phyloP scores from a whole-genome alignment of 148 eudicot genomes.

The Simmondsia chinensis region DNA sequence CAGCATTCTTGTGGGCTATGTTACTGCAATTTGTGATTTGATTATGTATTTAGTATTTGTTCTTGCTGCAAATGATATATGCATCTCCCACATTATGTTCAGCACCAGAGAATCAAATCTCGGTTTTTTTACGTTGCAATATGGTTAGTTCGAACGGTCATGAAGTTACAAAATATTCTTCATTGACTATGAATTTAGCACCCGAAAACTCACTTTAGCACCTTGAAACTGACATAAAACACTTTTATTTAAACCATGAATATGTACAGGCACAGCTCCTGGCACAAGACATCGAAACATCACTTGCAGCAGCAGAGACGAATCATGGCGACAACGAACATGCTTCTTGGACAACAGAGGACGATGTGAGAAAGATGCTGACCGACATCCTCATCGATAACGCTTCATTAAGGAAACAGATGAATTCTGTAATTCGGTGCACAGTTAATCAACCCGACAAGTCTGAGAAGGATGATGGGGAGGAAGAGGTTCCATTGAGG shows the following conservation, averaged over 20 bases:
- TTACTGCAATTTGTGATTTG: too few relatives aligned
- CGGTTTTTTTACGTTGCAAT: too few relatives aligned
- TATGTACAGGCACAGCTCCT: constrained; percentile 60
- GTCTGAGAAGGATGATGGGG: constrained; percentile 25
- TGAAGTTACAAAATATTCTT: too few relatives aligned
- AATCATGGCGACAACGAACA: constrained; percentile 6
- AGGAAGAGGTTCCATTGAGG: constrained; percentile 22
- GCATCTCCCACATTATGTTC: too few relatives aligned
- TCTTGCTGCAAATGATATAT: too few relatives aligned
- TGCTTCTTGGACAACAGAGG: constrained; percentile 20
- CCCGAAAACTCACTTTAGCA: too few relatives aligned
- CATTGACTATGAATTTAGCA: too few relatives aligned
- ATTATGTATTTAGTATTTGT: too few relatives aligned
- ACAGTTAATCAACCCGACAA: constrained; percentile 29
- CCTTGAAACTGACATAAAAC: too few relatives aligned
- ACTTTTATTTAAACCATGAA: not conserved
- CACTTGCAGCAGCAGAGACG: constrained; percentile 16
- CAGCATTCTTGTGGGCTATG: too few relatives aligned
- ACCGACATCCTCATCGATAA: constrained; percentile 54
- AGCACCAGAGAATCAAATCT: too few relatives aligned
- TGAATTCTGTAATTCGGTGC: constrained; percentile 53
- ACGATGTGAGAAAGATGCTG: constrained; percentile 60
- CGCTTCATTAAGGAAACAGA: constrained; percentile 66
- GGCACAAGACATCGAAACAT: constrained; percentile 46
- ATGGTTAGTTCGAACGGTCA: too few relatives aligned